These are phyloP conservation scores for Starmerella riodocensis DNA, from an alignment of 805 yeast genomes.

Conservation along the genomic window DNA sequence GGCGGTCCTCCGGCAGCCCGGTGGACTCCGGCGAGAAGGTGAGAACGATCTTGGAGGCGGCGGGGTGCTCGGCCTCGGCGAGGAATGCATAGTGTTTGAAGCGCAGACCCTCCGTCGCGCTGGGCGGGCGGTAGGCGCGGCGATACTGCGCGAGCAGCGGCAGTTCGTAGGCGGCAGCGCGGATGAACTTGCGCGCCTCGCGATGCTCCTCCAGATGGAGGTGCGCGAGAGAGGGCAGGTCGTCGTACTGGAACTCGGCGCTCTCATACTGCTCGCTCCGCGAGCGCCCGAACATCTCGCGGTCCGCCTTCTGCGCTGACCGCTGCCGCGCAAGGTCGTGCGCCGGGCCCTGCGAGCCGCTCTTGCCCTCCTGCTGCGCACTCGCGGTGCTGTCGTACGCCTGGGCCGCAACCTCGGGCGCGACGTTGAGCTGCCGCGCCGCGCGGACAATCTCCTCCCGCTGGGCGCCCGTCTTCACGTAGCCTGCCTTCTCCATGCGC, in stretches of 20 bases:
- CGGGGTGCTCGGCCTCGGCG: constrained; percentile 54
- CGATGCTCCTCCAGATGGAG: constrained; percentile 58
- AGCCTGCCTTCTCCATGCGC: constrained; percentile 23
- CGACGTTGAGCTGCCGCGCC: constrained; percentile 24
- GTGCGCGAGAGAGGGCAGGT: constrained; percentile 57
- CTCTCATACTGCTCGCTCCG: constrained; percentile 17
- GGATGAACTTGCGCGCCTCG: constrained; percentile 57
- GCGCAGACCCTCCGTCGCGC: constrained; percentile 28
- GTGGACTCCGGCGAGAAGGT: constrained; percentile 34
- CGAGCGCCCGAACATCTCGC: constrained; percentile 21
- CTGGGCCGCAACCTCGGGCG: constrained; percentile 20
- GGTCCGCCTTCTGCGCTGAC: constrained; percentile 19
- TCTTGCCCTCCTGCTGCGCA: not conserved
- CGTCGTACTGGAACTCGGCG: constrained; percentile 41
- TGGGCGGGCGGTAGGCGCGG: constrained; percentile 46
- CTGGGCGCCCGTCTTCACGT: constrained; percentile 23
- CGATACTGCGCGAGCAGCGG: constrained; percentile 71
- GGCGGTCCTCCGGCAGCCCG: constrained; percentile 37
- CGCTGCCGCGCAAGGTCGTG: constrained; percentile 1
- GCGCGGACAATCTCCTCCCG: constrained; percentile 23
- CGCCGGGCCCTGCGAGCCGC: not conserved
- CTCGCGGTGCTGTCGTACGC: constrained; percentile 20
- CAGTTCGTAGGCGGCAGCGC: constrained; percentile 84
- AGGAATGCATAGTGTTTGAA: constrained; percentile 61
- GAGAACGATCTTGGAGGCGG: constrained; percentile 55